Conservation (phyloP, 2,329 filamentous ascomycete genomes). For the Colletotrichum simmondsii region DNA sequence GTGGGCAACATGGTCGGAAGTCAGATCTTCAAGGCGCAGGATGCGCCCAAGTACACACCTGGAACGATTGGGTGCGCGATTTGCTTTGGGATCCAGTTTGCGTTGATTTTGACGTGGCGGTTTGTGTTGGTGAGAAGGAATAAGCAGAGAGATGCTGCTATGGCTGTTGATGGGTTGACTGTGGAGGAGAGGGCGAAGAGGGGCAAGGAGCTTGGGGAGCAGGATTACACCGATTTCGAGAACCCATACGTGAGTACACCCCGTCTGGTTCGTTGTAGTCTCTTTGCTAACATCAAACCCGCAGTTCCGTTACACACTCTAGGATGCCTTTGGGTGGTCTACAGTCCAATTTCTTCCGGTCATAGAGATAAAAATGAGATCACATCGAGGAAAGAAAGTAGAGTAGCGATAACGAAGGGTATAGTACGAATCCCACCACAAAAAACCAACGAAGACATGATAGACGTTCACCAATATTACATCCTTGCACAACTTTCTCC, state of each 20-base stretch:
- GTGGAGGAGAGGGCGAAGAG: conserved; percentile 46
- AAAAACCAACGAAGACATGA: neutral
- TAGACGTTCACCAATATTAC: neutral
- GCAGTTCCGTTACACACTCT: conserved; percentile 10
- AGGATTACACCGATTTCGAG: conserved; percentile 50
- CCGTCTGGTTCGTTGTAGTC: accelerated
- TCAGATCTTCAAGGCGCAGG: conserved; percentile 55
- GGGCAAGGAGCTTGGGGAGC: conserved; percentile 47
- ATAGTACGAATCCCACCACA: neutral
- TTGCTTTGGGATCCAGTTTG: conserved; percentile 50
- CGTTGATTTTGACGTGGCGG: conserved; percentile 52
- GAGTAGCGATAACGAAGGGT: neutral
- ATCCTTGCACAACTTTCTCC: neutral
- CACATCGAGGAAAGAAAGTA: neutral
- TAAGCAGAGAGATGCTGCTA: conserved; percentile 42
- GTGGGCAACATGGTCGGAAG: conserved; percentile 59
- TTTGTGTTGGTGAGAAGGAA: conserved; percentile 53
- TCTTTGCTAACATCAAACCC: neutral
- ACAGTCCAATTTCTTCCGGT: neutral
- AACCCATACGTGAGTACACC: conserved; percentile 45
- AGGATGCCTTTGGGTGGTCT: neutral
- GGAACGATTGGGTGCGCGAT: conserved; percentile 52
- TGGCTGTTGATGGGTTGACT: conserved; percentile 43
- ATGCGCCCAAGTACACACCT: conserved; percentile 56
- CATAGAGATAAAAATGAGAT: neutral